phyloP scores from a whole-genome alignment of 108 stramenopile species.

The Stephanodiscus triporus region DNA sequence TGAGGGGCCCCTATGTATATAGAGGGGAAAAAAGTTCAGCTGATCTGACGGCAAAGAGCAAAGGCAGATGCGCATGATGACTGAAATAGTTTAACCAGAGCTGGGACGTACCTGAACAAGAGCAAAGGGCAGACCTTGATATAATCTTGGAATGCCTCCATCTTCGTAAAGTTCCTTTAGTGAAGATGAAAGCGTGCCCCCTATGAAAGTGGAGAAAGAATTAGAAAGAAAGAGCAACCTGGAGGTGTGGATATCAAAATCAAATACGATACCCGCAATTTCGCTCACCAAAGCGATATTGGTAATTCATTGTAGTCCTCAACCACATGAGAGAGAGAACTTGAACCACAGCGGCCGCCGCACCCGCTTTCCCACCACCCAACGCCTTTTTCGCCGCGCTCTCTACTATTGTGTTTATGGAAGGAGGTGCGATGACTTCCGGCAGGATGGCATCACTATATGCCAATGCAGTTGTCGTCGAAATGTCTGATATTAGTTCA shows the following conservation, averaged over 20 bases:
- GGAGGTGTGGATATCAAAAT: too few species aligned
- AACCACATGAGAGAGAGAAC: slow-evolving; percentile 98
- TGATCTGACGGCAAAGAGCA: not conserved
- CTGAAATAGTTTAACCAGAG: not conserved
- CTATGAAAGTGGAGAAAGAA: not conserved
- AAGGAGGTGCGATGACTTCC: slow-evolving; percentile 21
- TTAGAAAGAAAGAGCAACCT: not conserved
- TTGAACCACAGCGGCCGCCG: slow-evolving; percentile 86
- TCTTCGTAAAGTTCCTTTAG: slow-evolving; percentile 82
- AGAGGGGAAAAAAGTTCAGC: not conserved
- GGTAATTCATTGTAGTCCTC: slow-evolving; percentile 91
- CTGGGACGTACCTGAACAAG: slow-evolving; percentile 58
- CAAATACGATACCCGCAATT: not conserved
- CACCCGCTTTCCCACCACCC: slow-evolving; percentile 90
- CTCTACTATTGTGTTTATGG: slow-evolving; percentile 42
- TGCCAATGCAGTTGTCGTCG: slow-evolving; percentile 1
- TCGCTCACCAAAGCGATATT: slow-evolving; percentile 69
- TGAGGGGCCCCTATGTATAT: slow-evolving; percentile 75
- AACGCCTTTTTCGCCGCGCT: slow-evolving; percentile 79
- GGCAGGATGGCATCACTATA: not conserved
- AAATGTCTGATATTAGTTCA: not conserved
- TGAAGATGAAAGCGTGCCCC: slow-evolving; percentile 64
- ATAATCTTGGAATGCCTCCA: slow-evolving; percentile 90
- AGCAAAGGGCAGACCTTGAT: slow-evolving; percentile 93
- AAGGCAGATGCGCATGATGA: not conserved